Conservation (phyloP, 441 rosid species). For the Brassica hybrid region DNA sequence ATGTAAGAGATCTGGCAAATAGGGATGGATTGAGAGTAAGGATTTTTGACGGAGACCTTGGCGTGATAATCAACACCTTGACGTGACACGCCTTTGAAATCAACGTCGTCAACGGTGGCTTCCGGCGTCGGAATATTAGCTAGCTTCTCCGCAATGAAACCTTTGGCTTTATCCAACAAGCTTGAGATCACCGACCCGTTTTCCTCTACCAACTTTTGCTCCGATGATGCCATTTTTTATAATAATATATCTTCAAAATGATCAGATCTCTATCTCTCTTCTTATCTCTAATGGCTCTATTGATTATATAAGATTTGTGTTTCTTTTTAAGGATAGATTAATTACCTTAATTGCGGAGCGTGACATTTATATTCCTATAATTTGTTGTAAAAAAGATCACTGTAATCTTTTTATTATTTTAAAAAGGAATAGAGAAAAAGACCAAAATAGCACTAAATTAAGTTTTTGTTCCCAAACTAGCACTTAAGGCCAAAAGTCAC, state of each 20-base stretch:
- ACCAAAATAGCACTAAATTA: no score
- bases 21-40: slow-evolving; percentile 72
- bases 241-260: slow-evolving; percentile 4
- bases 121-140: slow-evolving; percentile 71
- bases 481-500: no score
- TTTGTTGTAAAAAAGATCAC: neutral
- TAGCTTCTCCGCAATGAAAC: slow-evolving; percentile 68
- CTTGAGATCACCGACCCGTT: slow-evolving; percentile 46
- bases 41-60: slow-evolving; percentile 69
- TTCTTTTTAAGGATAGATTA: slow-evolving; percentile 17
- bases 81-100: slow-evolving; percentile 61
- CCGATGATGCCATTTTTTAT: slow-evolving; percentile 35
- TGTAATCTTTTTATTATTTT: neutral
- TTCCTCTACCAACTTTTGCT: slow-evolving; percentile 38
- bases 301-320: slow-evolving; percentile 7
- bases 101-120: slow-evolving; percentile 62
- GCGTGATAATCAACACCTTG: slow-evolving; percentile 68
- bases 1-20: slow-evolving; percentile 79
- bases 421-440: no score
- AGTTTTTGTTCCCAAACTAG: no score
- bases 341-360: slow-evolving; percentile 31
- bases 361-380: slow-evolving; percentile 11
- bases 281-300: slow-evolving; percentile 5
- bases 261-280: slow-evolving; percentile 27
- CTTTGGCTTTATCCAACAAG: slow-evolving; percentile 69